These are phyloP conservation scores for Clathrospora elynae DNA, from an alignment of 2,329 filamentous ascomycete genomes.

Conservation along the genomic window DNA sequence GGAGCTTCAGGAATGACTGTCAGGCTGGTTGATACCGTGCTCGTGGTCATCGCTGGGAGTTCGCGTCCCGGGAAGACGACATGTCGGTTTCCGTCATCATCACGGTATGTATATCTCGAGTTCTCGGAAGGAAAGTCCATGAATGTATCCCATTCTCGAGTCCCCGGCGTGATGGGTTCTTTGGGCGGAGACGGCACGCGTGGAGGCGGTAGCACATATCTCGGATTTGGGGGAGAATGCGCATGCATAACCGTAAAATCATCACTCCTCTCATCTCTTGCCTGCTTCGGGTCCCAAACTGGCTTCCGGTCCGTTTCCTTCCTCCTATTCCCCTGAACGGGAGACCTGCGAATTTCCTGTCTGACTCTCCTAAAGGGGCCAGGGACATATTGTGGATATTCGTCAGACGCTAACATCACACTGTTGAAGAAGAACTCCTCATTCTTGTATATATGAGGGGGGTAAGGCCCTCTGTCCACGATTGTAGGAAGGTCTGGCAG, in stretches of 20 bases:
- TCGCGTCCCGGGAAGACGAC: background rate
- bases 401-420: constrained; percentile 21
- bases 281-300: background rate
- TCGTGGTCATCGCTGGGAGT: background rate
- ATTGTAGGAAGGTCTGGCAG: constrained; percentile 16
- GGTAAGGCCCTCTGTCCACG: constrained; percentile 21
- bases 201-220: background rate
- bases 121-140: constrained; percentile 11
- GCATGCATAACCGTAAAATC: background rate
- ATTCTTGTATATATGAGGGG: constrained; percentile 15
- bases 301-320: background rate
- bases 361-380: constrained; percentile 3
- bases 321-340: constrained; percentile 1
- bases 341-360: constrained; percentile 8
- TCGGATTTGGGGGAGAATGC: background rate
- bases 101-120: background rate
- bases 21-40: background rate
- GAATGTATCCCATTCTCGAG: constrained; percentile 9
- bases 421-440: constrained; percentile 28
- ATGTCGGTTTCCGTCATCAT: background rate
- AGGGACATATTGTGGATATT: constrained; percentile 4
- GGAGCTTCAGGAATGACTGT: background rate
- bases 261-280: background rate
- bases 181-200: background rate
- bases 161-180: constrained; percentile 9